Percentiles rank a stretch among this genome's conserved stretches.
Evolutionary conservation across 176 grass and related monocot genomes (phyloP).

Genomic region (Lolium rigidum): DNA sequence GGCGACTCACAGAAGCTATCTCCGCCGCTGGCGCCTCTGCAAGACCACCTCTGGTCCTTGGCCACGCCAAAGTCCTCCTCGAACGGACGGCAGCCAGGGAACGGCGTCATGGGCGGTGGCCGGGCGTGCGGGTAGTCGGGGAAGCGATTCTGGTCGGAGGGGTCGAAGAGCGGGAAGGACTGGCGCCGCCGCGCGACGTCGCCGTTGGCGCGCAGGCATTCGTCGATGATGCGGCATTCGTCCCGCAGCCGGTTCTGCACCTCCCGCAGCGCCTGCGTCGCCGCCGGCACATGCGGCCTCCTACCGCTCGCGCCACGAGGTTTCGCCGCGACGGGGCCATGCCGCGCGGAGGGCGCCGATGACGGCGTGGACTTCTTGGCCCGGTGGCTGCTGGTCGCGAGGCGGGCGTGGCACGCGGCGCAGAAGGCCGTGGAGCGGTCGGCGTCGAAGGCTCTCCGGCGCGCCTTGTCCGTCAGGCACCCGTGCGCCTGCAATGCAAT

Average conservation of each 20-base stretch:
- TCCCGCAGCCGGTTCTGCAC: slow-evolving; percentile 61
- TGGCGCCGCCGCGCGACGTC: slow-evolving; percentile 42
- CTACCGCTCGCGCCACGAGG: neutral
- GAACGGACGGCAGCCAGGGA: neutral
- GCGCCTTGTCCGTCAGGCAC: slow-evolving; percentile 69
- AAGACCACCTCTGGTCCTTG: neutral
- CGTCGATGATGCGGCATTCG: slow-evolving; percentile 74
- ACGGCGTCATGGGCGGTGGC: neutral
- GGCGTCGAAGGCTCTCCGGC: slow-evolving; percentile 61
- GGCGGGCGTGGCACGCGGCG: slow-evolving; percentile 51
- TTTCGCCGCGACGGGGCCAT: neutral
- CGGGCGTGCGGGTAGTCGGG: slow-evolving; percentile 64
- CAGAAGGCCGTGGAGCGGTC: slow-evolving; percentile 62
- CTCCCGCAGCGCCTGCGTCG: slow-evolving; percentile 52
- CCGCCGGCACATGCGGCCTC: neutral
- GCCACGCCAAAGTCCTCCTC: neutral
- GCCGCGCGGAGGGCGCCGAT: neutral
- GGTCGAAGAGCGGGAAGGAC: slow-evolving; percentile 77
- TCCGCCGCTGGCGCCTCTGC: neutral
- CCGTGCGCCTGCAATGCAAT: slow-evolving; percentile 64
- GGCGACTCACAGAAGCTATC: slow-evolving; percentile 57
- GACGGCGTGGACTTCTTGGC: neutral
- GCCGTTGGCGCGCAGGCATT: slow-evolving; percentile 55
- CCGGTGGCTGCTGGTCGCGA: neutral
- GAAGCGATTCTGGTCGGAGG: slow-evolving; percentile 43